Base-by-base conservation (phyloP, 495 filamentous ascomycete genomes). In the Aspergillus egyptiacus region DNA sequence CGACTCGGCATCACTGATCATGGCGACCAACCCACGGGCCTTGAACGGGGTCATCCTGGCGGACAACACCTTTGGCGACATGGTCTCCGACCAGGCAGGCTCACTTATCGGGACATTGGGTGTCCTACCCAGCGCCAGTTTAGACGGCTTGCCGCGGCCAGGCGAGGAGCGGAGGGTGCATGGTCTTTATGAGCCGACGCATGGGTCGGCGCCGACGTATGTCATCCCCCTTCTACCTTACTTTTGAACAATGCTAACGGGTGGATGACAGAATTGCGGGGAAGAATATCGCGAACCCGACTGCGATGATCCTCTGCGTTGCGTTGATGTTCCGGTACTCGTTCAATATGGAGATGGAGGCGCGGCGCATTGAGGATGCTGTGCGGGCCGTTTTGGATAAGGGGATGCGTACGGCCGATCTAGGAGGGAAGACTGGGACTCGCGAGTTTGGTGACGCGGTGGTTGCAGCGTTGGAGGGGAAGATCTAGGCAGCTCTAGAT, bases 291-390 rank as follows among this genome's bases (percentile, higher is more conserved):
- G 68, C 65, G 4, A 89, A 89, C 64, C 85, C 85, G 8, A 69
- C 86, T 28, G 89, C 87, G 19, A 87, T 87, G 57, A 87, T 95
- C 47, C 78, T 95, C 5, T 90, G 86, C 4, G 82, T 91, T 19
- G 89, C 87, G 50, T 87, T 95, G 84, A 87, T 96, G 86, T 79
- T 95, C 55, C 82, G 83, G 50, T 95, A 95, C 69, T 93, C 87
- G 3, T 74, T 96, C 34, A 80, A 80, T 54, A 80, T 87, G 58
- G 84, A 85, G 32, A 70, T 74, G 17, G 80, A 93, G 59, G 87
- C 89, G 3, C 68, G 70, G 44, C 77, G 76, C 24, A 74, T 96
- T 46, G 91, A 96, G 68, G 76, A 82, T 46, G 91, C 91, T 0
- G 89, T 96, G 15, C 79, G 81, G 50, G 76, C 66, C 14, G 85